Percentiles rank a stretch among this genome's conserved stretches.
These are phyloP conservation scores for Erodium maritimum DNA, from an alignment of 345 rosid species.

Conservation along the genomic window DNA sequence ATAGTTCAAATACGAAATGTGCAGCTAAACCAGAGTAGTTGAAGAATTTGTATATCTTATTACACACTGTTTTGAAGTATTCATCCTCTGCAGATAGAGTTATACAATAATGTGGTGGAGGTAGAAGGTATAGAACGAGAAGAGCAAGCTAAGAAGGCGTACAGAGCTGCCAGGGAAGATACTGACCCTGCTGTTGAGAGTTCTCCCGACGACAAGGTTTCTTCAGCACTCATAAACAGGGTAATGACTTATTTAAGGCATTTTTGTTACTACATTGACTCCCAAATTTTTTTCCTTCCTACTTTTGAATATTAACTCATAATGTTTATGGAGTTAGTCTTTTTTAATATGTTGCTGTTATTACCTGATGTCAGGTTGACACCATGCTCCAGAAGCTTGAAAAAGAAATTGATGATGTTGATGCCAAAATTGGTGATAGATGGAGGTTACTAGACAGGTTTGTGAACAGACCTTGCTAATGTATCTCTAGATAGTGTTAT, in stretches of 20 bases:
- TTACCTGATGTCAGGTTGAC: constrained; percentile 51
- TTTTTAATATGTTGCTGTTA: neutral
- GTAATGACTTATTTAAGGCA: constrained; percentile 22
- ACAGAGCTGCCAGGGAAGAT: constrained; percentile 80
- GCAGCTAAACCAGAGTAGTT: neutral
- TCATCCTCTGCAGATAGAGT: constrained; percentile 41
- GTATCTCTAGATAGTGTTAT: neutral
- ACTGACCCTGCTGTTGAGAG: constrained; percentile 43
- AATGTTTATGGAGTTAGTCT: too few species aligned
- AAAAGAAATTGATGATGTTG: constrained; percentile 96
- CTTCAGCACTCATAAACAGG: constrained; percentile 67
- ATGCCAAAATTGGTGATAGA: constrained; percentile 83
- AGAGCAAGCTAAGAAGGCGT: constrained; percentile 70
- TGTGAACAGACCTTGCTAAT: constrained; percentile 4
- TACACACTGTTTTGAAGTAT: neutral
- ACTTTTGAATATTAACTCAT: too few species aligned
- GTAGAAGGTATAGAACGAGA: constrained; percentile 76
- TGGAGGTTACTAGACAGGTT: constrained; percentile 91
- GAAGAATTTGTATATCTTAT: neutral
- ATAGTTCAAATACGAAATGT: neutral
- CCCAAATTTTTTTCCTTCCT: neutral
- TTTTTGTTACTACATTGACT: neutral
- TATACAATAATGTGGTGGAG: constrained; percentile 85
- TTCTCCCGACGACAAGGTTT: constrained; percentile 58
- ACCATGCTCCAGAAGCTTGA: constrained; percentile 93